phyloP scores from a whole-genome alignment of 2,329 filamentous ascomycete genomes.

The Hymenoscyphus repandus region DNA sequence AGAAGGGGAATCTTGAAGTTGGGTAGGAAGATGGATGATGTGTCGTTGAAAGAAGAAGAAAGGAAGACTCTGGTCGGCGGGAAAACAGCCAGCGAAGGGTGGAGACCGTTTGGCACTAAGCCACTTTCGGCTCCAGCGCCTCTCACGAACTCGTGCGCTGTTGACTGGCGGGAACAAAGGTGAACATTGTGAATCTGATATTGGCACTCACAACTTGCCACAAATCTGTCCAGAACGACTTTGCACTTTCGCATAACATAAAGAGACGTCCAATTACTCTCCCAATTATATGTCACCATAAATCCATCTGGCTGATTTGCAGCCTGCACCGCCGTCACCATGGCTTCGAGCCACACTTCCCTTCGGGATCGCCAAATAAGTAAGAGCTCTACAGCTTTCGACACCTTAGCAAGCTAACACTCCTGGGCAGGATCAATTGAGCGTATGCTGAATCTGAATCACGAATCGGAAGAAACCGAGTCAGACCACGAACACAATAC shows the following conservation, averaged over 20 bases:
- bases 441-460: slow-evolving; percentile 93
- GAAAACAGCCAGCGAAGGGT: slow-evolving; percentile 6
- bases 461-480: slow-evolving; percentile 49
- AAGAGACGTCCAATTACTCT: not conserved
- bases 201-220: not conserved
- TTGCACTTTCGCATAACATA: not conserved
- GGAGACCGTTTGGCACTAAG: not conserved
- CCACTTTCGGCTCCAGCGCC: not conserved
- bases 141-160: not conserved
- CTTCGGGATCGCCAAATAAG: slow-evolving; percentile 69
- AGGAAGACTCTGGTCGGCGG: slow-evolving; percentile 9
- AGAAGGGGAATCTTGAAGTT: slow-evolving; percentile 8
- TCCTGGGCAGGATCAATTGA: slow-evolving; percentile 72
- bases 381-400: slow-evolving; percentile 36
- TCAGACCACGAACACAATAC: slow-evolving; percentile 54
- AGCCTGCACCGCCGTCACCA: slow-evolving; percentile 34
- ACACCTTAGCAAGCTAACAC: slow-evolving; percentile 11
- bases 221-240: slow-evolving; percentile 14
- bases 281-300: slow-evolving; percentile 25
- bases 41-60: slow-evolving; percentile 9
- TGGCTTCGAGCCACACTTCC: slow-evolving; percentile 51
- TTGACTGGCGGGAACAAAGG: too few species aligned
- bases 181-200: too few species aligned
- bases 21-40: slow-evolving; percentile 14
- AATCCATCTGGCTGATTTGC: slow-evolving; percentile 27